Evolutionary conservation across 2,329 filamentous ascomycete genomes (phyloP).

Genomic region (Diplodia mutila): DNA sequence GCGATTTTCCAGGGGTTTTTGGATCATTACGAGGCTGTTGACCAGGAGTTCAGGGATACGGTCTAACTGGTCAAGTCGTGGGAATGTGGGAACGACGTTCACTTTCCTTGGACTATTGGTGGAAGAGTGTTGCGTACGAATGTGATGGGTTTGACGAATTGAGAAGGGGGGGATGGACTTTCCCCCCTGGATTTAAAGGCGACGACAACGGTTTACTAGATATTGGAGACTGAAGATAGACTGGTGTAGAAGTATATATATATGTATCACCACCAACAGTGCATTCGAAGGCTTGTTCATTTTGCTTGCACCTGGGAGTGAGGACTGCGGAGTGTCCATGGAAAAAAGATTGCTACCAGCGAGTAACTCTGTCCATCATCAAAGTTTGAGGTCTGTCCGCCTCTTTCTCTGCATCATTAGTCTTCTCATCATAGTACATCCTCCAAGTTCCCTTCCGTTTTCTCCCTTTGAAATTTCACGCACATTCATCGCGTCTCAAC

Average conservation of each 20-base stretch:
- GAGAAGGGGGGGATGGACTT: neutral
- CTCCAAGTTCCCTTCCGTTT: no score
- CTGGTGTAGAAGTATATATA: slow-evolving; percentile 4
- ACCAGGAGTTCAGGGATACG: slow-evolving; percentile 67
- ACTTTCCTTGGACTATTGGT: neutral
- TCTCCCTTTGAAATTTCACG: no score
- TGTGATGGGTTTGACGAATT: neutral
- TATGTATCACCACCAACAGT: neutral
- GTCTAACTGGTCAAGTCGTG: neutral
- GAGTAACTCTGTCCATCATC: no score
- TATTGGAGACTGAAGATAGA: neutral
- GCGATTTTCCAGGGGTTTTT: slow-evolving; percentile 89
- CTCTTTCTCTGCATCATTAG: no score
- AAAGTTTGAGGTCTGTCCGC: no score
- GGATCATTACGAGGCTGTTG: slow-evolving; percentile 82
- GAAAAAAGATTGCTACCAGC: neutral
- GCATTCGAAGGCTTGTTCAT: neutral
- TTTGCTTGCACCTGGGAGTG: neutral
- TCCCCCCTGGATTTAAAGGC: neutral
- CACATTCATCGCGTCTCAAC: neutral
- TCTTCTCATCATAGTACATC: no score
- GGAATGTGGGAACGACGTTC: neutral
- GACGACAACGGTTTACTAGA: neutral
- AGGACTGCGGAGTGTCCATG: neutral
- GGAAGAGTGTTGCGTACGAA: neutral